Percentiles rank a stretch among this genome's conserved stretches.
phyloP scores from a whole-genome alignment of 768 basidiomycete genomes.

The Trametes cubensis region DNA sequence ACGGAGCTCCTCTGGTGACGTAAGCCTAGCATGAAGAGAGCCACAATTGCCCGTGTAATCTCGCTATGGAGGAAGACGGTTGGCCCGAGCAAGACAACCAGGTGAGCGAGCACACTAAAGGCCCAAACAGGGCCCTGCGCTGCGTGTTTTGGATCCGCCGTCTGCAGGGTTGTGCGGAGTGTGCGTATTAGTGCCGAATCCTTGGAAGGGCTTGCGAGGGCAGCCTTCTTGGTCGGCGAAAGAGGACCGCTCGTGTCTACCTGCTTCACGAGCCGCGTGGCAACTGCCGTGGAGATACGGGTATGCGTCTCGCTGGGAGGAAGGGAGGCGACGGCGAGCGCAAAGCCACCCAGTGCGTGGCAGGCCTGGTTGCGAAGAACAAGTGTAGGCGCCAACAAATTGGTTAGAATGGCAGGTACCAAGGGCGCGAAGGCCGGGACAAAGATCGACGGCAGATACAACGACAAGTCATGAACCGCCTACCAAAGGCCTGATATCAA shows the following conservation, averaged over 20 bases:
- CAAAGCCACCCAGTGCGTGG: slow-evolving; percentile 74
- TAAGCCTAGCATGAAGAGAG: slow-evolving; percentile 57
- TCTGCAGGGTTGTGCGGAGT: slow-evolving; percentile 61
- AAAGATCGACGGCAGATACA: slow-evolving; percentile 66
- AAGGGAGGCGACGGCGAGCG: slow-evolving; percentile 52
- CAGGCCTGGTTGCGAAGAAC: slow-evolving; percentile 72
- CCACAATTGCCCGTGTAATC: slow-evolving; percentile 49
- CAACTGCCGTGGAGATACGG: slow-evolving; percentile 53
- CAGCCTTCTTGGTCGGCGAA: slow-evolving; percentile 33
- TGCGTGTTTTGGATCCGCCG: slow-evolving; percentile 56
- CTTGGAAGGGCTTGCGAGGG: slow-evolving; percentile 35
- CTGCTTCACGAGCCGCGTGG: slow-evolving; percentile 48
- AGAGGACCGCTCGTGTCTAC: slow-evolving; percentile 28
- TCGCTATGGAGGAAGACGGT: slow-evolving; percentile 48
- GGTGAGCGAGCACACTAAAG: slow-evolving; percentile 62
- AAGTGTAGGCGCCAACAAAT: slow-evolving; percentile 65
- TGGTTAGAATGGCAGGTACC: slow-evolving; percentile 62
- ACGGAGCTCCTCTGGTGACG: slow-evolving; percentile 66
- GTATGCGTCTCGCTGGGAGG: slow-evolving; percentile 52
- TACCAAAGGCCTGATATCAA: slow-evolving; percentile 32
- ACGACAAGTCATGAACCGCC: slow-evolving; percentile 73
- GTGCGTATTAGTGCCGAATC: slow-evolving; percentile 66
- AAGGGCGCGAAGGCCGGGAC: slow-evolving; percentile 65
- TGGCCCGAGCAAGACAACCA: slow-evolving; percentile 69
- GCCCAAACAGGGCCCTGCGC: slow-evolving; percentile 84